Evolutionary conservation across 441 rosid genomes (phyloP).

Genomic region (Brassica hybrid): DNA sequence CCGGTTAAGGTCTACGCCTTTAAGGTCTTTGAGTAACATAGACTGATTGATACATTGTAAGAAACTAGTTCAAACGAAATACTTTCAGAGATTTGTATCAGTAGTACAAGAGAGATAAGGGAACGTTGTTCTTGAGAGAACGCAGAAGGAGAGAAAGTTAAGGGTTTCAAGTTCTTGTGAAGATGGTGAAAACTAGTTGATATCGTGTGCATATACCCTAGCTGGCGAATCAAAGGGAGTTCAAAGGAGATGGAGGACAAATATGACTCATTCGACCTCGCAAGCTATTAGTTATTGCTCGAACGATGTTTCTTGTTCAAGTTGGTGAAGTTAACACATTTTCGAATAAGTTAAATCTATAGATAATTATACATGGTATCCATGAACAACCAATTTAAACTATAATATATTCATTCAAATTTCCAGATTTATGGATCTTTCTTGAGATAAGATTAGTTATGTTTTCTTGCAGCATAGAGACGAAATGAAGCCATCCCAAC

Average conservation of each 20-base stretch:
- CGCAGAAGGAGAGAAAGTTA: slow-evolving; percentile 69
- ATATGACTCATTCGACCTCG: slow-evolving; percentile 80
- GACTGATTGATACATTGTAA: too few relatives aligned
- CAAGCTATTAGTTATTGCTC: slow-evolving; percentile 85
- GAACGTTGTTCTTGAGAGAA: slow-evolving; percentile 81
- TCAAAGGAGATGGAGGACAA: slow-evolving; percentile 79
- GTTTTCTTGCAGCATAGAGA: slow-evolving; percentile 70
- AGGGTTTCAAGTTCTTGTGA: slow-evolving; percentile 62
- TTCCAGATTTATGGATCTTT: slow-evolving; percentile 22
- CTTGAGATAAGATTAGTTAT: slow-evolving; percentile 11
- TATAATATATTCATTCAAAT: neutral
- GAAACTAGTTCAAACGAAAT: slow-evolving; percentile 74
- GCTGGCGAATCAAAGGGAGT: slow-evolving; percentile 59
- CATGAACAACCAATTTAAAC: neutral
- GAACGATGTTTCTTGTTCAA: slow-evolving; percentile 64
- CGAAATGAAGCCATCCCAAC: slow-evolving; percentile 83
- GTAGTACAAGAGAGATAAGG: slow-evolving; percentile 75
- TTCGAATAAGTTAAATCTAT: neutral
- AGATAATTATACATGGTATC: slow-evolving; percentile 19
- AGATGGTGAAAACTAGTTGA: slow-evolving; percentile 60
- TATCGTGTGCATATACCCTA: slow-evolving; percentile 85
- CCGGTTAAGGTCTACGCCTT: slow-evolving; percentile 88
- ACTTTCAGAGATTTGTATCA: slow-evolving; percentile 76
- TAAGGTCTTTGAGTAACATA: slow-evolving; percentile 57
- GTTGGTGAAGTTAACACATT: slow-evolving; percentile 22